Conservation (phyloP, 768 basidiomycete genomes). For the Coprinopsis cinerea region DNA sequence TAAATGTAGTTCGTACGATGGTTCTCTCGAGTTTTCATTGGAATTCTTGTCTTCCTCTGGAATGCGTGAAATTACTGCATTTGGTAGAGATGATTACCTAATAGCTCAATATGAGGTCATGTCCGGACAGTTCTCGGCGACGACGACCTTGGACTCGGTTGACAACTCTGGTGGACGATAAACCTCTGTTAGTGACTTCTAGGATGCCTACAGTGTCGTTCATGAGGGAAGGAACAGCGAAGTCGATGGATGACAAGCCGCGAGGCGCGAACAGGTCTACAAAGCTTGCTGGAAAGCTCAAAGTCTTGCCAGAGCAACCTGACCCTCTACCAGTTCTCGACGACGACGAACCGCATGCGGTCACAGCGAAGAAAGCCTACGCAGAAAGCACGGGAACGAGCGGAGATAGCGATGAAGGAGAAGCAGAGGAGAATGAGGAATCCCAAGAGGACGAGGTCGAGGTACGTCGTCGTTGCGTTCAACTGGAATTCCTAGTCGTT, state of each 20-base stretch:
- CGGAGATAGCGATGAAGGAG: constrained; percentile 70
- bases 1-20: too few species aligned
- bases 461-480: constrained; percentile 33
- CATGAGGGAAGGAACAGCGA: background rate
- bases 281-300: constrained; percentile 80
- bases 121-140: background rate
- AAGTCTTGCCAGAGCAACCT: constrained; percentile 83
- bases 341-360: constrained; percentile 17
- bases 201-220: constrained; percentile 9
- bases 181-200: constrained; percentile 8
- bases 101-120: constrained; percentile 1
- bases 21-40: too few species aligned
- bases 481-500: background rate
- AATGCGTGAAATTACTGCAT: too few species aligned
- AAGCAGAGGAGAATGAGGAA: constrained; percentile 57
- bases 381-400: constrained; percentile 44
- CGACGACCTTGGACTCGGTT: background rate
- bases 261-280: constrained; percentile 76
- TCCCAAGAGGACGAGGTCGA: constrained; percentile 57
- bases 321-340: constrained; percentile 39
- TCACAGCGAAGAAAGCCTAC: constrained; percentile 29
- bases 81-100: background rate
- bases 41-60: too few species aligned
- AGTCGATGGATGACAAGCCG: constrained; percentile 41
- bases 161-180: background rate